Percentiles rank a stretch among this genome's conserved stretches.
These are phyloP conservation scores for Tylopilus vinaceipallidus DNA, from an alignment of 768 basidiomycete species.

Conservation along the genomic window DNA sequence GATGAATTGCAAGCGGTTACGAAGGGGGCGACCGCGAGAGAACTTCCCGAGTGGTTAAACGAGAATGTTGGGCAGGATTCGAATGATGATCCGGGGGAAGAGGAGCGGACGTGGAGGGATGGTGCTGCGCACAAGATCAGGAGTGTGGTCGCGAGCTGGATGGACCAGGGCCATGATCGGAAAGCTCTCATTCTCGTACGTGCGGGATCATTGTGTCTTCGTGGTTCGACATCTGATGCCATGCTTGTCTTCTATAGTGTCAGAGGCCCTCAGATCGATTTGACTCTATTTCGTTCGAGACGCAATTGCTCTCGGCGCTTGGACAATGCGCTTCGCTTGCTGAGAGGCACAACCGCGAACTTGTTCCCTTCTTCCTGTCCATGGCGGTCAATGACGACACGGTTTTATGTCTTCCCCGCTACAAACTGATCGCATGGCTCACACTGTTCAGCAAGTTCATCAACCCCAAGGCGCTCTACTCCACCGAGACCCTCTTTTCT, in stretches of 20 bases:
- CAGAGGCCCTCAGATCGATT: conserved; percentile 54
- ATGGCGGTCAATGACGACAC: conserved; percentile 35
- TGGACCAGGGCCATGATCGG: conserved; percentile 30
- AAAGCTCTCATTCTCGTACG: conserved; percentile 37
- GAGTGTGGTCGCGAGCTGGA: conserved; percentile 47
- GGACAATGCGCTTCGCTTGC: conserved; percentile 68
- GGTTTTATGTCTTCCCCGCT: conserved; percentile 47
- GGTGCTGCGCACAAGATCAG: conserved; percentile 66
- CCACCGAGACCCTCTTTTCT: conserved; percentile 58
- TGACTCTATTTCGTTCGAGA: conserved; percentile 74
- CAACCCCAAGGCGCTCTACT: conserved; percentile 88
- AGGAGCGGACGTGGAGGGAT: conserved; percentile 75
- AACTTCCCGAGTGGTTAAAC: conserved; percentile 28
- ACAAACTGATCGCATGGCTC: conserved; percentile 74
- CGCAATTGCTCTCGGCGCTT: conserved; percentile 71
- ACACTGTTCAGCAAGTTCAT: conserved; percentile 83
- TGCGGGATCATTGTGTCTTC: background rate
- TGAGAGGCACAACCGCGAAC: conserved; percentile 84
- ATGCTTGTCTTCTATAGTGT: conserved; percentile 26
- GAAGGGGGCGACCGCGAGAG: background rate
- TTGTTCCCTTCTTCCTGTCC: conserved; percentile 79
- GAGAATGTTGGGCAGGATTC: conserved; percentile 18
- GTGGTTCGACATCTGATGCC: background rate
- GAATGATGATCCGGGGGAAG: conserved; percentile 48
- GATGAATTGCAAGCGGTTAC: conserved; percentile 49